Evolutionary conservation across 345 rosid species (phyloP).

Genomic region (Luvunga scandens): DNA sequence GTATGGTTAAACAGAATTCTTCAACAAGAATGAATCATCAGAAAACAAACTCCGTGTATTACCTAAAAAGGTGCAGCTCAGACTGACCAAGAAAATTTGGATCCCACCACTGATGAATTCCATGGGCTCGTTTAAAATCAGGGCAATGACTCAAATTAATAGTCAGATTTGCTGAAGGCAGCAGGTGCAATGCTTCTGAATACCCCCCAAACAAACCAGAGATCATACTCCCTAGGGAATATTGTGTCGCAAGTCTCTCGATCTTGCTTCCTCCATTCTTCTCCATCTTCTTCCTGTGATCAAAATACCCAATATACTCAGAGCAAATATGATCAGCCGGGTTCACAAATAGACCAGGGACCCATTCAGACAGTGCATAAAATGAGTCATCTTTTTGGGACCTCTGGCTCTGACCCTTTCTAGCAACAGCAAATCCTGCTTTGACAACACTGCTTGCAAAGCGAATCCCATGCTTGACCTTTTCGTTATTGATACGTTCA

Average conservation of each 20-base stretch:
- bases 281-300: slow-evolving; percentile 66
- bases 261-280: slow-evolving; percentile 49
- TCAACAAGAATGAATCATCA: background rate
- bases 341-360: slow-evolving; percentile 52
- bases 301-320: slow-evolving; percentile 60
- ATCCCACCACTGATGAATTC: slow-evolving; percentile 80
- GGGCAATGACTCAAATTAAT: slow-evolving; percentile 34
- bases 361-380: slow-evolving; percentile 44
- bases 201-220: slow-evolving; percentile 25
- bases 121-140: slow-evolving; percentile 57
- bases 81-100: slow-evolving; percentile 37
- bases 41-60: background rate
- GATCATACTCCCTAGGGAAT: slow-evolving; percentile 40
- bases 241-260: slow-evolving; percentile 46
- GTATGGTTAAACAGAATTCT: background rate
- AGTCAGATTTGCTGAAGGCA: slow-evolving; percentile 56
- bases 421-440: slow-evolving; percentile 56
- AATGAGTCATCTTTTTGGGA: slow-evolving; percentile 29
- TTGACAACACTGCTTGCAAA: slow-evolving; percentile 50
- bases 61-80: slow-evolving; percentile 29
- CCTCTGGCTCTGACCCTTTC: slow-evolving; percentile 30
- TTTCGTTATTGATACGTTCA: slow-evolving; percentile 45
- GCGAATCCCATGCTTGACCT: slow-evolving; percentile 50
- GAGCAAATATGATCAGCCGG: slow-evolving; percentile 51
- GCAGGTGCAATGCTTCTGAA: slow-evolving; percentile 48